These are phyloP conservation scores for Mariannaea elegans DNA, from an alignment of 2,329 filamentous ascomycete genomes.

Conservation along the genomic window DNA sequence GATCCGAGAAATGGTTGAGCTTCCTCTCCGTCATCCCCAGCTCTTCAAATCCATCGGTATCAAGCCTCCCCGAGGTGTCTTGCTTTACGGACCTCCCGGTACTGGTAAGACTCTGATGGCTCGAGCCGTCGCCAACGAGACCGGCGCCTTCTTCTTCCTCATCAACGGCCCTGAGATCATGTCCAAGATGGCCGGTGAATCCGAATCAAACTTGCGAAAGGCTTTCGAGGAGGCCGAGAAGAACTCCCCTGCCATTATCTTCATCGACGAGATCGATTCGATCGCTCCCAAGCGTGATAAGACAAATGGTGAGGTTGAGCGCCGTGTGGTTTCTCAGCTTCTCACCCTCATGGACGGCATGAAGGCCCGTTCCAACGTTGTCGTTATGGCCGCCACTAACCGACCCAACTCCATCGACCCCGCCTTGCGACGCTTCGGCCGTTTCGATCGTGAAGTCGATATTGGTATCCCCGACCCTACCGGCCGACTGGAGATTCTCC, in stretches of 20 bases:
- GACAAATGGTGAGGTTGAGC: constrained; percentile 98
- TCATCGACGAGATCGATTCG: constrained; percentile 99
- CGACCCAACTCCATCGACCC: constrained; percentile 98
- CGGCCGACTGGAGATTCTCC: constrained; percentile 96
- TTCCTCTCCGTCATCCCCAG: constrained; percentile 95
- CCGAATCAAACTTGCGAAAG: constrained; percentile 96
- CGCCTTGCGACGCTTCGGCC: constrained; percentile 95
- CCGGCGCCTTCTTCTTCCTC: constrained; percentile 98
- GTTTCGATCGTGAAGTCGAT: constrained; percentile 98
- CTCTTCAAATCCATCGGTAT: constrained; percentile 99
- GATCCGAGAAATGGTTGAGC: constrained; percentile 97
- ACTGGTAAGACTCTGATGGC: constrained; percentile 99
- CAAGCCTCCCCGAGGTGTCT: constrained; percentile 97
- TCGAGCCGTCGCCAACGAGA: constrained; percentile 98
- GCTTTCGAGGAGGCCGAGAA: constrained; percentile 99
- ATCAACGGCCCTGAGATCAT: constrained; percentile 99
- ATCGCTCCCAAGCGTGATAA: constrained; percentile 99
- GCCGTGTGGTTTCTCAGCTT: constrained; percentile 96
- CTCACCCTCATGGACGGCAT: constrained; percentile 99
- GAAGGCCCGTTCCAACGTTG: constrained; percentile 98
- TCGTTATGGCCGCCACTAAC: constrained; percentile 99
- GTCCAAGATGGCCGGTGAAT: constrained; percentile 99
- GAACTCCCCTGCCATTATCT: constrained; percentile 99
- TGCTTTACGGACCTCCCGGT: constrained; percentile 96
- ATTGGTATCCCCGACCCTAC: constrained; percentile 98